Base-by-base conservation (phyloP, 2,329 filamentous ascomycete genomes). In the Beauveria pseudobassiana region DNA sequence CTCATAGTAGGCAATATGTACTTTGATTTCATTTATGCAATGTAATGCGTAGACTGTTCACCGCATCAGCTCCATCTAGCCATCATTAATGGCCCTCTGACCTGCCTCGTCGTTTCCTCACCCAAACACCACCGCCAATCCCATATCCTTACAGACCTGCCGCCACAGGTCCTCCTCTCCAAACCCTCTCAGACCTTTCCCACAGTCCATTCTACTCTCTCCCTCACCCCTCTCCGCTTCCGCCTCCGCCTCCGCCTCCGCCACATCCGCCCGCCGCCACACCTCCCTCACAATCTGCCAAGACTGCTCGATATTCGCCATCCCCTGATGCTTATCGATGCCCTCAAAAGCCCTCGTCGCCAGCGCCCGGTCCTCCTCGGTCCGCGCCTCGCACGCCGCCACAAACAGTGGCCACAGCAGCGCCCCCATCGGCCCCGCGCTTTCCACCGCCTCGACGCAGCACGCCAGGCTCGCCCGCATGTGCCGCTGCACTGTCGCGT, bases 361-460 rank as follows among this genome's bases (percentile, higher is more conserved):
- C 20, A 83, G 71, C 6, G 74, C 75, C 18, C 84, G 74, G 68
- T 88, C 84, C 9, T 73, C 74, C 1, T 70, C 66, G 18, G 69
- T 75, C 9, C 76, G 72, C 0, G 84, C 85, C 69, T 88, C 85
- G 67, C 84, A 87, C 1, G 83, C 79, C 2, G 84, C 82, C 10
- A 85, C 83, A 66, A 88, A 88, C 2, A 87, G 73, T 1, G 85
- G 85, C 83, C 85, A 87, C 2, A 88, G 76, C 42, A 88, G 73
- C 2, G 85, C 85, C 1, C 82, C 80, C 82, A 87, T 86, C 0
- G 85, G 85, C 0, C 85, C 84, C 50, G 75, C 74, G 63, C 82
- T 80, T 24, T 73, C 74, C 30, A 84, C 83, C 0, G 83, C 85
- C 34, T 77, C 78, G 6, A 79, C 75, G 67, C 84, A 87, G 64